Conservation (phyloP, 2,329 filamentous ascomycete genomes). For the Fusarium tjaetaba region DNA sequence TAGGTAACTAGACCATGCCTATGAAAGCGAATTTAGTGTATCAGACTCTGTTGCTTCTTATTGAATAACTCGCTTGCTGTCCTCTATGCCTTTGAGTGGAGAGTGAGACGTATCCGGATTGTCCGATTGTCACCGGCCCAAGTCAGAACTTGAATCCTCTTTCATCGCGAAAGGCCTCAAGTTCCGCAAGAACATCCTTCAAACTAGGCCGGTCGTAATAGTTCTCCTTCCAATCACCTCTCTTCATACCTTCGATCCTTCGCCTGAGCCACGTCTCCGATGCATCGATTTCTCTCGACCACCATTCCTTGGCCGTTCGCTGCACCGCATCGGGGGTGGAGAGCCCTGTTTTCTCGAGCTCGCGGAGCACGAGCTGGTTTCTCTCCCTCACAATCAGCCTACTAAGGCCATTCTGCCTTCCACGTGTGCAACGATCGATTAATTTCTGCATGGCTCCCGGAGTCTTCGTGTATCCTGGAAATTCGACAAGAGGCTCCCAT, state of each 20-base stretch:
- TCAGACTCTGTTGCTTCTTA: background rate
- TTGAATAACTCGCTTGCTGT: background rate
- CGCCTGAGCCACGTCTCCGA: constrained; percentile 59
- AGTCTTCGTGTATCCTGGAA: constrained; percentile 62
- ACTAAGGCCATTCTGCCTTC: constrained; percentile 57
- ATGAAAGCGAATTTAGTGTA: background rate
- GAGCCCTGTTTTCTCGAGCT: constrained; percentile 44
- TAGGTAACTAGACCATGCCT: background rate
- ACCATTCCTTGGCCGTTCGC: constrained; percentile 57
- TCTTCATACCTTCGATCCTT: constrained; percentile 51
- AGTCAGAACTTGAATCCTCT: constrained; percentile 29
- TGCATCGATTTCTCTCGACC: constrained; percentile 57
- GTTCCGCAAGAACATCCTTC: constrained; percentile 52
- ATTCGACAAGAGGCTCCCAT: constrained; percentile 65
- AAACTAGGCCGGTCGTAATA: constrained; percentile 60
- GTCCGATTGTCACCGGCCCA: background rate
- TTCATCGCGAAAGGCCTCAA: constrained; percentile 44
- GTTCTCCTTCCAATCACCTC: constrained; percentile 61
- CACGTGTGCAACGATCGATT: constrained; percentile 63
- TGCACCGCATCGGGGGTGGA: constrained; percentile 51
- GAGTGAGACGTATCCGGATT: background rate
- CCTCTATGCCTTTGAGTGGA: constrained; percentile 1
- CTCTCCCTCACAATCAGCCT: constrained; percentile 56
- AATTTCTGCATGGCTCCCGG: constrained; percentile 57
- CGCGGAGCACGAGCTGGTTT: constrained; percentile 57